These are phyloP conservation scores for Trichopus zeylanicus DNA, from an alignment of 116 monocot genomes.

Conservation along the genomic window DNA sequence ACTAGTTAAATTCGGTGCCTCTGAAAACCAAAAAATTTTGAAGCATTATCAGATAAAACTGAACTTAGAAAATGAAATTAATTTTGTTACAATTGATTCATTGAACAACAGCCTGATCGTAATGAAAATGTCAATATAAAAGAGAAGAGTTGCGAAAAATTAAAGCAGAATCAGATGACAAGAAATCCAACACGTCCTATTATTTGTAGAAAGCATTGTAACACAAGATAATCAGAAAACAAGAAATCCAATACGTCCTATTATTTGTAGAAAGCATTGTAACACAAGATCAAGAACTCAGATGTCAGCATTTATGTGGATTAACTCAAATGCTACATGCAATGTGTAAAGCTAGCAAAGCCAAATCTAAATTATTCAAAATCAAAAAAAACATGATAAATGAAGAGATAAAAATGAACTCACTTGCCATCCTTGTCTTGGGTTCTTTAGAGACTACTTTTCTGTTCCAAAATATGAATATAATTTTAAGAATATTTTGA, in stretches of 20 bases:
- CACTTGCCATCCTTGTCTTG: not conserved
- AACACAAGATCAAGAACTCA: no score
- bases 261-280: no score
- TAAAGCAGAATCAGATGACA: no score
- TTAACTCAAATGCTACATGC: no score
- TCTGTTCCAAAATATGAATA: not conserved
- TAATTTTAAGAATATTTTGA: no score
- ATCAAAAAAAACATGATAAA: not conserved
- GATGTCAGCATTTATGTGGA: no score
- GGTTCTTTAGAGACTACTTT: not conserved
- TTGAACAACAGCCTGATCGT: not conserved
- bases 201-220: no score
- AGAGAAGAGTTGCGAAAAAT: no score
- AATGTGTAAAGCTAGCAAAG: not conserved
- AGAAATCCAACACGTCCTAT: no score
- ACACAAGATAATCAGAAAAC: no score
- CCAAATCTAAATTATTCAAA: not conserved
- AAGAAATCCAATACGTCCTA: no score
- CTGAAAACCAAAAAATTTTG: slow-evolving; percentile 10
- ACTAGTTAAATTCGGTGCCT: slow-evolving; percentile 13
- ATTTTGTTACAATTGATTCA: not conserved
- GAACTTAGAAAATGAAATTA: not conserved
- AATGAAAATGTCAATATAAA: no score
- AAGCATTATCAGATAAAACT: not conserved
- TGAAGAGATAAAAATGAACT: not conserved